Conservation (phyloP, 1,284 basidiomycete species). For the Sphaerobolus stellatus region DNA sequence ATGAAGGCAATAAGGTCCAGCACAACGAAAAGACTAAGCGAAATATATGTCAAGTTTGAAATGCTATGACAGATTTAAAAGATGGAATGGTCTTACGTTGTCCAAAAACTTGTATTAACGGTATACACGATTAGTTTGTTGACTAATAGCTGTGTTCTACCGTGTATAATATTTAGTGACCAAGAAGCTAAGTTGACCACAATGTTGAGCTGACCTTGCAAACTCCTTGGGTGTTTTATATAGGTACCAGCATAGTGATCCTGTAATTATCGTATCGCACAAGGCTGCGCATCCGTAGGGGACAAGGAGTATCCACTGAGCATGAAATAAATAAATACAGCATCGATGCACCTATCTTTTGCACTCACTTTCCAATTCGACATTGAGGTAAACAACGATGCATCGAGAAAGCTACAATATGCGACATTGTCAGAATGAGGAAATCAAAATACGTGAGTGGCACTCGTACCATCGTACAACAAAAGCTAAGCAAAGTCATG, state of each 20-base stretch:
- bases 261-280: constrained; percentile 1
- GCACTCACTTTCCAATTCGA: too few species aligned
- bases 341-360: too few species aligned
- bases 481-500: too few species aligned
- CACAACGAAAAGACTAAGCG: background rate
- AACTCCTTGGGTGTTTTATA: constrained; percentile 1
- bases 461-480: too few species aligned
- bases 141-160: constrained; percentile 2
- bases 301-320: constrained; percentile 4
- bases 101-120: constrained; percentile 4
- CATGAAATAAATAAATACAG: background rate
- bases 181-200: background rate
- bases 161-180: background rate
- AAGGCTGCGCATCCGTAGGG: background rate
- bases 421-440: too few species aligned
- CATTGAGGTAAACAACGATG: too few species aligned
- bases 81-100: background rate
- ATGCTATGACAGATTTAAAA: too few species aligned
- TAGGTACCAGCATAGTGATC: constrained; percentile 2
- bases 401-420: too few species aligned
- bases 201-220: constrained; percentile 1
- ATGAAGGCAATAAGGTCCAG: background rate
- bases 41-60: background rate
- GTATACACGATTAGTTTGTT: constrained; percentile 4
- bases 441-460: too few species aligned